Evolutionary conservation across 805 yeast genomes (phyloP).

Genomic region (Yamadazyma nakazawae): DNA sequence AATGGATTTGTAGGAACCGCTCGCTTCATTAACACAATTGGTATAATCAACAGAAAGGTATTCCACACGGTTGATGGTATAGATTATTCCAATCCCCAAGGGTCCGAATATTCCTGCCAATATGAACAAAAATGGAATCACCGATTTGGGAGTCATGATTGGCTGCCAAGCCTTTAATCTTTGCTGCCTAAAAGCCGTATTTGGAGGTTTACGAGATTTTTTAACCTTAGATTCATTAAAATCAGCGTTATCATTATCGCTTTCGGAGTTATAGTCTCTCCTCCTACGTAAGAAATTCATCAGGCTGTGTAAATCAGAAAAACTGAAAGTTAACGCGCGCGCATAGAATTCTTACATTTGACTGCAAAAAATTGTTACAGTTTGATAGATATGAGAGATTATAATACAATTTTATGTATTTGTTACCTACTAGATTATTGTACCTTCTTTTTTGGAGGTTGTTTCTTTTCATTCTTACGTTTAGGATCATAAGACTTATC

Average conservation of each 20-base stretch:
- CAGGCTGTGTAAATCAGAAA: slow-evolving; percentile 1
- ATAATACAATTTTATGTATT: too few relatives aligned
- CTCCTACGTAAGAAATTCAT: slow-evolving; percentile 39
- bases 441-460: slow-evolving; percentile 17
- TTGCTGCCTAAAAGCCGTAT: slow-evolving; percentile 80
- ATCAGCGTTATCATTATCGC: slow-evolving; percentile 21
- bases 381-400: neutral
- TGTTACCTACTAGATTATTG: neutral
- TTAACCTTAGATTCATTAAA: slow-evolving; percentile 19
- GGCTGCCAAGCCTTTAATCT: slow-evolving; percentile 77
- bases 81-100: slow-evolving; percentile 79
- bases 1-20: slow-evolving; percentile 42
- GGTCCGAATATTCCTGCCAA: slow-evolving; percentile 84
- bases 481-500: slow-evolving; percentile 19
- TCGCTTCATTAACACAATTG: slow-evolving; percentile 56
- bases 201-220: slow-evolving; percentile 43
- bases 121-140: slow-evolving; percentile 74
- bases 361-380: neutral
- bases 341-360: too few relatives aligned
- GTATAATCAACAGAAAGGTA: slow-evolving; percentile 73
- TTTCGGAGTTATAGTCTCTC: slow-evolving; percentile 15
- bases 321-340: neutral
- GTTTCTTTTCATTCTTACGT: slow-evolving; percentile 18
- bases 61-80: slow-evolving; percentile 77
- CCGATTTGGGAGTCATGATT: slow-evolving; percentile 86